A percentile compares a stretch with the other conserved stretches of the same genome.
phyloP scores from a whole-genome alignment of 2,329 filamentous ascomycete genomes.

The Ascochyta pisi region DNA sequence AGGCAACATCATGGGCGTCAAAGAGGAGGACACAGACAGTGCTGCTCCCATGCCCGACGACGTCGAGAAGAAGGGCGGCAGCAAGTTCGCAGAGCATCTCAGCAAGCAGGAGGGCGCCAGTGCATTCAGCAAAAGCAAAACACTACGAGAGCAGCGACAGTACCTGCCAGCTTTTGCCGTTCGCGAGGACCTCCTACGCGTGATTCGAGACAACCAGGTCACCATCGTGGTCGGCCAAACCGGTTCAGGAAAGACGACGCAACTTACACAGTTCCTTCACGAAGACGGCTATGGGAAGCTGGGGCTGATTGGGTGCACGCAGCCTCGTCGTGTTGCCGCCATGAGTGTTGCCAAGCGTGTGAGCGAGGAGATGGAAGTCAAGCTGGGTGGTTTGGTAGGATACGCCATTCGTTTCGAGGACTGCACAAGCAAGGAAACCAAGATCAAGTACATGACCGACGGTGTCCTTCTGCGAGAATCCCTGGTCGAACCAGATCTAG shows the following conservation, averaged over 20 bases:
- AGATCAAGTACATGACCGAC: slow-evolving; percentile 99
- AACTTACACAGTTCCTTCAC: slow-evolving; percentile 93
- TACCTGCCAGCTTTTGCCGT: slow-evolving; percentile 96
- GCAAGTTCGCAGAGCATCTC: slow-evolving; percentile 89
- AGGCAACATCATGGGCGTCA: slow-evolving; percentile 94
- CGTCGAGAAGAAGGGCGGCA: slow-evolving; percentile 69
- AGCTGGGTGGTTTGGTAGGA: slow-evolving; percentile 84
- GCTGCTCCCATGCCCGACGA: slow-evolving; percentile 79
- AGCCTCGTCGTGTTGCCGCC: slow-evolving; percentile 92
- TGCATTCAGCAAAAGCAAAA: slow-evolving; percentile 91
- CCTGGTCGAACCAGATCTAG: slow-evolving; percentile 87
- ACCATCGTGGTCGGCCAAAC: slow-evolving; percentile 97
- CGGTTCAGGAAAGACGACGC: slow-evolving; percentile 96
- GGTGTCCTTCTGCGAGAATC: slow-evolving; percentile 93
- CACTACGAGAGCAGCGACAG: slow-evolving; percentile 87
- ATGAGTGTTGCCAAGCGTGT: slow-evolving; percentile 99
- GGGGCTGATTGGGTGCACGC: slow-evolving; percentile 95
- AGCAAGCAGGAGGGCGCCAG: slow-evolving; percentile 85
- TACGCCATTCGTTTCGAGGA: slow-evolving; percentile 99
- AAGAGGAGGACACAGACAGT: slow-evolving; percentile 88
- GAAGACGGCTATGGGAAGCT: slow-evolving; percentile 90
- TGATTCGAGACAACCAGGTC: slow-evolving; percentile 96
- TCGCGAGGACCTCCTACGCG: slow-evolving; percentile 85
- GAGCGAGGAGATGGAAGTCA: slow-evolving; percentile 96
- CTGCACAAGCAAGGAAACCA: slow-evolving; percentile 92